These are phyloP conservation scores for Articulospora tetracladia DNA, from an alignment of 495 filamentous ascomycete genomes.

Conservation along the genomic window DNA sequence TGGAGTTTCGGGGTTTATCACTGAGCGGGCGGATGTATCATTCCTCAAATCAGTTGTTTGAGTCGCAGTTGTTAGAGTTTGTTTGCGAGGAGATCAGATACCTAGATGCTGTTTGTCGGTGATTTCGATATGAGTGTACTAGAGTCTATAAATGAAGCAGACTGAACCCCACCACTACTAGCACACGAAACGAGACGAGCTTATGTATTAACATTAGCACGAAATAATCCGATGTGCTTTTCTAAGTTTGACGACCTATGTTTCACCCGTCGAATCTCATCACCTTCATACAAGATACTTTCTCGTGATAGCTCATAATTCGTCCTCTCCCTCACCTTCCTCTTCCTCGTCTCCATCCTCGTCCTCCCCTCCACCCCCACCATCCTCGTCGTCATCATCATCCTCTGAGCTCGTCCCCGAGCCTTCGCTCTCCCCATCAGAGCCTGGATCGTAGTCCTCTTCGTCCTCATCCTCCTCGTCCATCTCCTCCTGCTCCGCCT, in stretches of 20 bases:
- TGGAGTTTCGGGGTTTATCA: not conserved
- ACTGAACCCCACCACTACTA: too few species aligned
- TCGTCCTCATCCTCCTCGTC: constrained; percentile 80
- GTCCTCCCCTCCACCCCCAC: constrained; percentile 41
- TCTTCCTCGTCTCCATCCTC: constrained; percentile 36
- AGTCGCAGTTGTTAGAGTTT: too few species aligned
- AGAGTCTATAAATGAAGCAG: too few species aligned
- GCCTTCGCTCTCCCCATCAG: constrained; percentile 69
- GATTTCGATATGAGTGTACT: too few species aligned
- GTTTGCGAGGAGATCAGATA: too few species aligned
- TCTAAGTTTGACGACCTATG: too few species aligned
- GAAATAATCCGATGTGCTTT: too few species aligned
- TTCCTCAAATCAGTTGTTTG: too few species aligned
- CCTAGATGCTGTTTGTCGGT: too few species aligned
- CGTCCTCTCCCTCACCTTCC: constrained; percentile 12
- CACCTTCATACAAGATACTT: not conserved
- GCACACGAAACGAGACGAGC: too few species aligned
- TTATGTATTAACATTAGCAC: too few species aligned
- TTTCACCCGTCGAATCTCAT: not conserved
- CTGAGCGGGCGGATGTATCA: not conserved
- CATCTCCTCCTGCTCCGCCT: constrained; percentile 41
- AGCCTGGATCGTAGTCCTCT: constrained; percentile 85
- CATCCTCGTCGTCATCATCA: constrained; percentile 47
- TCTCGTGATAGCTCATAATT: not conserved
- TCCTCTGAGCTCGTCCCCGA: constrained; percentile 52